Evolutionary conservation across 768 basidiomycete genomes (phyloP).

Genomic region (Serendipita vermifera): DNA sequence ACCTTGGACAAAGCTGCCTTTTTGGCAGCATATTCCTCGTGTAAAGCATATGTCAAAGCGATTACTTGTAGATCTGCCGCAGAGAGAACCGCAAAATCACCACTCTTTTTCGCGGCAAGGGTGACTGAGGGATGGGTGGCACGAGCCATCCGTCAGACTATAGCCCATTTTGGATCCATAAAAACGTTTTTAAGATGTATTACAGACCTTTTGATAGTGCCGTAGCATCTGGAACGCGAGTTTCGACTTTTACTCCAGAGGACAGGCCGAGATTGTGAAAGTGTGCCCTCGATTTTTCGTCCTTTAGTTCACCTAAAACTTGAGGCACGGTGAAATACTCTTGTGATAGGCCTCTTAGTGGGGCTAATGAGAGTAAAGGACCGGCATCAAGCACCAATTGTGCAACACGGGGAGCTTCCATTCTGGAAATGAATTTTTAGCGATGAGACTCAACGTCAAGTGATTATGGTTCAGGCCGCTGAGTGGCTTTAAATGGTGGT

Average conservation of each 20-base stretch:
- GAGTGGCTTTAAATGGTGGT: too few species aligned
- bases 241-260: constrained; percentile 60
- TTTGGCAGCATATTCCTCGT: constrained; percentile 26
- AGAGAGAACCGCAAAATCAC: constrained; percentile 87
- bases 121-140: constrained; percentile 38
- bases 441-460: too few species aligned
- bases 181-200: not conserved
- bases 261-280: constrained; percentile 64
- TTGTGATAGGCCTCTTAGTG: constrained; percentile 77
- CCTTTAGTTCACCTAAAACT: constrained; percentile 80
- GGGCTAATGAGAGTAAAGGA: constrained; percentile 77
- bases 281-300: constrained; percentile 75
- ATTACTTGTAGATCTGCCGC: constrained; percentile 82
- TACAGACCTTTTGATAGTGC: constrained; percentile 44
- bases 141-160: not conserved
- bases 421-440: too few species aligned
- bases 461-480: too few species aligned
- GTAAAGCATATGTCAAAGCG: constrained; percentile 72
- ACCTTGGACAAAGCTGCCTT: too few species aligned
- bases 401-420: constrained; percentile 25
- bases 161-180: not conserved
- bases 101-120: constrained; percentile 86
- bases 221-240: constrained; percentile 54
- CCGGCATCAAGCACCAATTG: constrained; percentile 88
- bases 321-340: constrained; percentile 81